Base-by-base conservation (phyloP, 306 rosid species). In the Trifolium fragiferum region DNA sequence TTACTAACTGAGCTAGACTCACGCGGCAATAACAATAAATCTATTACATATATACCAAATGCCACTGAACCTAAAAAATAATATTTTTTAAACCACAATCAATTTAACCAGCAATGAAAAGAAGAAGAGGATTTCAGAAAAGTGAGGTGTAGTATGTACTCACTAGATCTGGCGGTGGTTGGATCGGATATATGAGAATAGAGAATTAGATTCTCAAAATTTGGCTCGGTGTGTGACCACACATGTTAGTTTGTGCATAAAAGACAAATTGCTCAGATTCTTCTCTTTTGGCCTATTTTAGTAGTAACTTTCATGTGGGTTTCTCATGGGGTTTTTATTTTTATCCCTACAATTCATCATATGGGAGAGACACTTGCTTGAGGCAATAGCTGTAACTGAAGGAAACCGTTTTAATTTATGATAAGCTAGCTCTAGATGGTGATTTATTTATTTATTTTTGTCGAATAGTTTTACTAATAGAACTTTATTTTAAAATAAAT, bases 251-350 rank as follows among this genome's bases (percentile, higher is more conserved):
- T 83, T 67, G 90, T 86, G 79, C 87, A 83, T n/a, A 82, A 90
- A 87, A 85, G 93, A 88, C 92, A 90, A 90, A 82, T 70, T 74
- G 73, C 41, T 69, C 72, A 64, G 83, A 85, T 86, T 88, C 86
- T 79, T 79, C 65, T 78, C 68, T 84, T 83, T 85, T 83, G 38
- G 38, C 33, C 14, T 33, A 55, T 68, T 44, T 46, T 41, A 74
- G 76, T 62, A 74, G 76, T 62, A 60, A 66, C 90, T 86, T 90
- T 90, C 93, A 83, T 75, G 90, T 87, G 90, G 79, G 77, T 50
- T 67, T 79, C 82, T 72, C 80, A 57, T 70, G 73, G 32, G 32
- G 57, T 72, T 77, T 51, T 70, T 70, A 69, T 75, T 77, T 51
- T 70, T 70, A 69, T 75, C 73, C 37, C 62, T 47, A 4, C 8